phyloP scores from a whole-genome alignment of 495 filamentous ascomycete genomes.

The Neurospora sp. region DNA sequence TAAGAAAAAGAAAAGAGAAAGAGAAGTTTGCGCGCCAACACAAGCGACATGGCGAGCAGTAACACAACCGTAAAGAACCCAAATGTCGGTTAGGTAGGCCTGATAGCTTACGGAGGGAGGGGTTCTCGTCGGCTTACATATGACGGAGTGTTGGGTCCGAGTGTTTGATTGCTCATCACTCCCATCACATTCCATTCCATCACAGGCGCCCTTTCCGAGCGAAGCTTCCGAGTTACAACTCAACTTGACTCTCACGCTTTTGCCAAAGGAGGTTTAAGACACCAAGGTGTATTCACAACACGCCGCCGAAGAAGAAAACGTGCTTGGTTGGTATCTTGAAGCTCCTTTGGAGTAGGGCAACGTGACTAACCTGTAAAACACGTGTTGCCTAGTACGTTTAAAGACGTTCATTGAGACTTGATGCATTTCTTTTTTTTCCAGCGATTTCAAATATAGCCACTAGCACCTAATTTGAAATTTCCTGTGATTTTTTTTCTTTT shows the following conservation, averaged over 20 bases:
- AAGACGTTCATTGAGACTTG: background rate
- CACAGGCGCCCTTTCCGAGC: background rate
- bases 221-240: too few species aligned
- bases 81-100: background rate
- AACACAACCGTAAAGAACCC: background rate
- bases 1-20: background rate
- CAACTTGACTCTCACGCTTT: too few species aligned
- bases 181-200: background rate
- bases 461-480: background rate
- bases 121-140: background rate
- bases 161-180: background rate
- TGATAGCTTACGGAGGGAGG: background rate
- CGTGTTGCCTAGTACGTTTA: background rate
- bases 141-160: background rate
- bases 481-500: background rate
- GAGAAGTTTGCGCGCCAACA: background rate
- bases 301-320: too few species aligned
- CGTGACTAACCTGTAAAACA: background rate
- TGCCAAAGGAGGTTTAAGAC: too few species aligned
- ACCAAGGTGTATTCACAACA: too few species aligned
- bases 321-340: too few species aligned
- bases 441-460: background rate
- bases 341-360: background rate
- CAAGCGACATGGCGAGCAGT: background rate
- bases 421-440: background rate